Evolutionary conservation across 2,329 filamentous ascomycete genomes (phyloP).

Genomic region (Aureobasidium sp.): DNA sequence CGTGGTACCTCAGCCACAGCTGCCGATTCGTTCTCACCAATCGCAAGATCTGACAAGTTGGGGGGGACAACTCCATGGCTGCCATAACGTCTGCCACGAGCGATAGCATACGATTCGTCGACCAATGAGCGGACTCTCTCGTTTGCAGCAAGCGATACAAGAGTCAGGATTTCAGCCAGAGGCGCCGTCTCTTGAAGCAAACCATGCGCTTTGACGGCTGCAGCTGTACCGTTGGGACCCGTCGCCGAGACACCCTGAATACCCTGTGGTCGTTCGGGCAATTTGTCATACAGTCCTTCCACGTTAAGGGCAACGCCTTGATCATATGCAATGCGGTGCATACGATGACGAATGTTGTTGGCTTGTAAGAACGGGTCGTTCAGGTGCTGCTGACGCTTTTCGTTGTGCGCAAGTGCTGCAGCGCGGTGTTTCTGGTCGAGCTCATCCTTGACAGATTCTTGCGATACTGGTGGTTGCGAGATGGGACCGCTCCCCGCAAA

Average conservation of each 20-base stretch:
- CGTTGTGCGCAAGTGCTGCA: conserved; percentile 54
- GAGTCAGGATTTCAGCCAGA: conserved; percentile 71
- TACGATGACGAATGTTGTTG: conserved; percentile 46
- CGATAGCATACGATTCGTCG: conserved; percentile 65
- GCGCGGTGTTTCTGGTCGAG: conserved; percentile 58
- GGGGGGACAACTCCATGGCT: conserved; percentile 64
- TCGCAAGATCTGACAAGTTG: conserved; percentile 67
- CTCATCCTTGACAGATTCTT: conserved; percentile 57
- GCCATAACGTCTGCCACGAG: conserved; percentile 63
- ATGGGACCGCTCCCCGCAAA: conserved; percentile 32
- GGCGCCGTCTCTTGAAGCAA: conserved; percentile 63
- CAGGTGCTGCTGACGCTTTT: conserved; percentile 58
- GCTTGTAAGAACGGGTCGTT: conserved; percentile 65
- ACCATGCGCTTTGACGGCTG: conserved; percentile 42
- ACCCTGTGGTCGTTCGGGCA: conserved; percentile 18
- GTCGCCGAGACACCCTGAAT: conserved; percentile 20
- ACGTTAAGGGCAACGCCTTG: conserved; percentile 52
- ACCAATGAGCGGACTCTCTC: conserved; percentile 68
- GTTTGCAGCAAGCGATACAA: conserved; percentile 75
- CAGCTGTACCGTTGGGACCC: conserved; percentile 22
- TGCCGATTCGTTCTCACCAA: conserved; percentile 35
- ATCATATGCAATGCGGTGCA: conserved; percentile 50
- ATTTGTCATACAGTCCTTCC: conserved; percentile 43
- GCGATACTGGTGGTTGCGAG: conserved; percentile 52
- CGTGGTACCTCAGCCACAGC: conserved; percentile 31